Evolutionary conservation across 176 grass and related monocot species (phyloP).

Genomic region (Puya raimondii): DNA sequence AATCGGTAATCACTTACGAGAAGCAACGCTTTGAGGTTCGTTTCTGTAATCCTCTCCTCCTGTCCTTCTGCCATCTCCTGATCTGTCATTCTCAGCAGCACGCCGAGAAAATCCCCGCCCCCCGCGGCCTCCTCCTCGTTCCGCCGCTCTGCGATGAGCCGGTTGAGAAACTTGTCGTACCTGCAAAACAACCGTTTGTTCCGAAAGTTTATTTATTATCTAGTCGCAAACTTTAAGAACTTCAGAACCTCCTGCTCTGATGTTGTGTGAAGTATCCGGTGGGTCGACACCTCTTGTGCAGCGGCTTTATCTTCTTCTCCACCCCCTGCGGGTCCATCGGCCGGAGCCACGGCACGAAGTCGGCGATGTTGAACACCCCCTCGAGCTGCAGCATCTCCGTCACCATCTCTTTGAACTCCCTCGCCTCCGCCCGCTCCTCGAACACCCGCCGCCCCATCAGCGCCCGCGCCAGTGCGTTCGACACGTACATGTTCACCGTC

Average conservation of each 20-base stretch:
- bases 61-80: neutral
- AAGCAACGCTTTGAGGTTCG: slow-evolving; percentile 29
- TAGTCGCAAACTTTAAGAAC: too few species aligned
- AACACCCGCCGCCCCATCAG: slow-evolving; percentile 50
- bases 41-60: slow-evolving; percentile 20
- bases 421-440: slow-evolving; percentile 17
- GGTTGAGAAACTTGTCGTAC: slow-evolving; percentile 50
- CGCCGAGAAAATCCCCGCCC: slow-evolving; percentile 22
- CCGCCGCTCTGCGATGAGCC: slow-evolving; percentile 28
- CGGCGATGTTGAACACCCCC: slow-evolving; percentile 48
- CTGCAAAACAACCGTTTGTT: too few species aligned
- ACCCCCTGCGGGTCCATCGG: slow-evolving; percentile 48
- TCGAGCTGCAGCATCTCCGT: slow-evolving; percentile 48
- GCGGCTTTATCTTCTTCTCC: slow-evolving; percentile 45
- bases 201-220: too few species aligned
- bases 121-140: neutral
- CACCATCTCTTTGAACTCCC: slow-evolving; percentile 55
- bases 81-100: neutral
- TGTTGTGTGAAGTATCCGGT: too few species aligned
- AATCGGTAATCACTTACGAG: slow-evolving; percentile 4
- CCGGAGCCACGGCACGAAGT: slow-evolving; percentile 46
- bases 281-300: slow-evolving; percentile 27
- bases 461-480: slow-evolving; percentile 50
- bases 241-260: too few species aligned
- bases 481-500: slow-evolving; percentile 42